Evolutionary conservation across 1,284 basidiomycete species (phyloP).

Genomic region (Dichomitus squalens): DNA sequence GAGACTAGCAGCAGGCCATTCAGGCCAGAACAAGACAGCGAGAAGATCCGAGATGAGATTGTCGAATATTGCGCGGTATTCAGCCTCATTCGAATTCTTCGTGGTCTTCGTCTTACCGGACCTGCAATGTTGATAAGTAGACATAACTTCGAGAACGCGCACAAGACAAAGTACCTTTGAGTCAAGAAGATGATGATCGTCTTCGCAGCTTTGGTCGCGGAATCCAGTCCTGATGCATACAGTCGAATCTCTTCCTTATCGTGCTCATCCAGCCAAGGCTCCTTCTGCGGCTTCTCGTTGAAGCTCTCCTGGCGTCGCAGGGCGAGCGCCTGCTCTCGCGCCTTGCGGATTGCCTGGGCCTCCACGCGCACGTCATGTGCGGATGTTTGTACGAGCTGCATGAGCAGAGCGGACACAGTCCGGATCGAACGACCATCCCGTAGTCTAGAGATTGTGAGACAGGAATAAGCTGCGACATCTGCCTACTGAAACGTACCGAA

Average conservation of each 20-base stretch:
- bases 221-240: constrained; percentile 70
- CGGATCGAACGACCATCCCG: constrained; percentile 86
- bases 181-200: constrained; percentile 86
- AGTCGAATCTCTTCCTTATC: constrained; percentile 71
- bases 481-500: constrained; percentile 69
- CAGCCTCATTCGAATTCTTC: constrained; percentile 88
- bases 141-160: background rate
- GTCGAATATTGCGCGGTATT: constrained; percentile 91
- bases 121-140: constrained; percentile 31
- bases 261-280: constrained; percentile 63
- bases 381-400: constrained; percentile 96
- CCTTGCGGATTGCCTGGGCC: constrained; percentile 61
- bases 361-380: constrained; percentile 76
- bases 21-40: constrained; percentile 89
- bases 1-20: constrained; percentile 93
- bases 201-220: constrained; percentile 81
- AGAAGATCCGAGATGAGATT: constrained; percentile 88
- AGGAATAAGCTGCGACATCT: background rate
- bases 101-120: constrained; percentile 83
- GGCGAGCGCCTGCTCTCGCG: constrained; percentile 61
- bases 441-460: constrained; percentile 44
- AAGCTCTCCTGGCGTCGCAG: constrained; percentile 62
- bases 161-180: constrained; percentile 45
- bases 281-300: constrained; percentile 42
- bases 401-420: constrained; percentile 87